These are phyloP conservation scores for Venturia nashicola DNA, from an alignment of 2,329 filamentous ascomycete species.

Conservation along the genomic window DNA sequence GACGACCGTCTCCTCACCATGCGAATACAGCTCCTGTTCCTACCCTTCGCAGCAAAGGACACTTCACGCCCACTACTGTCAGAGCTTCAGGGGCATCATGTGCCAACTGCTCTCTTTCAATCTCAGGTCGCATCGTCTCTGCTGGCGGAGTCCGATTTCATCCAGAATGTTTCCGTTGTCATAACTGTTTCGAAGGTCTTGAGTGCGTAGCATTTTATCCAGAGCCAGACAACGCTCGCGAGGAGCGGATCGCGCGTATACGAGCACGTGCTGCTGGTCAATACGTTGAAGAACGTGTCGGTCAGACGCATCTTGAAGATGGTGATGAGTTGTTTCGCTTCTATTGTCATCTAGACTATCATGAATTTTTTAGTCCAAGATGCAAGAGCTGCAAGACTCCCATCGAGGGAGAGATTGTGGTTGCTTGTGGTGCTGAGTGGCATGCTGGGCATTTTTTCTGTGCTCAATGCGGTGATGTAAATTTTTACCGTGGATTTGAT, in stretches of 20 bases:
- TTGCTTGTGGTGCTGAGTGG: constrained; percentile 91
- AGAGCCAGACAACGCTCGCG: constrained; percentile 63
- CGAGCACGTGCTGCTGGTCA: constrained; percentile 42
- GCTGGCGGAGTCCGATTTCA: constrained; percentile 78
- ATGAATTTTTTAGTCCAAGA: constrained; percentile 81
- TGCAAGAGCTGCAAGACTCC: constrained; percentile 96
- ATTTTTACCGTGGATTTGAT: constrained; percentile 12
- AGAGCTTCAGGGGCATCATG: constrained; percentile 59
- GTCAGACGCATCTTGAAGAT: constrained; percentile 46
- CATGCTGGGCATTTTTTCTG: constrained; percentile 98
- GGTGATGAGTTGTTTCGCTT: constrained; percentile 61
- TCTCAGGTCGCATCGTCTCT: constrained; percentile 81
- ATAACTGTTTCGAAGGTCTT: constrained; percentile 72
- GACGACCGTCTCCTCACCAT: constrained; percentile 31
- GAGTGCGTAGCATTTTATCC: constrained; percentile 95
- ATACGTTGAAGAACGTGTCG: constrained; percentile 45
- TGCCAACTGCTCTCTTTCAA: constrained; percentile 70
- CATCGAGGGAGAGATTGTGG: constrained; percentile 87
- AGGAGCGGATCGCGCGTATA: constrained; percentile 63
- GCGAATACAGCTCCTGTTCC: constrained; percentile 19
- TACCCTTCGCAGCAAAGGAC: constrained; percentile 19
- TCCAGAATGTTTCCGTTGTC: constrained; percentile 84
- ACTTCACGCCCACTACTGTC: constrained; percentile 30
- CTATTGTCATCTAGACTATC: constrained; percentile 98
- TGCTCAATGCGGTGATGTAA: constrained; percentile 81